Evolutionary conservation across 202 grass and related monocot genomes (phyloP), one percentile per base, ranked within the genome.

Genomic region (Panicum hallii): DNA sequence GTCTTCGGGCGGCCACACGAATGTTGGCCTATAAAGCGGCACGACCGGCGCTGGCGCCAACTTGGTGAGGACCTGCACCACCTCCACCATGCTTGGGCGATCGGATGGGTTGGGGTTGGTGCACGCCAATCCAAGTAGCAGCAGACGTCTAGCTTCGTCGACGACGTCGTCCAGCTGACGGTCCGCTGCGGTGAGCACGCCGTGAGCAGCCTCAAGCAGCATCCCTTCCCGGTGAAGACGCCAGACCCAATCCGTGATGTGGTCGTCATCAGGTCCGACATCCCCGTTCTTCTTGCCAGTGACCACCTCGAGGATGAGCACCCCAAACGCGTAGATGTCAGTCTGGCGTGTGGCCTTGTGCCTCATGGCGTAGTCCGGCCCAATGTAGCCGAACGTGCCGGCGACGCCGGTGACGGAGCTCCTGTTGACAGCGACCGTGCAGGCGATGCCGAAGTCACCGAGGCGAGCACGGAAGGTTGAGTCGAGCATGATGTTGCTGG

Each of bases 401-500:
- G 63, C 63, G 7, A 66, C 17, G 62, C 62, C 62, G 0, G 62
- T 38, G 62, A 65, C 30, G 32, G 32, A 66, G 34, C 63, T 66
- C 32, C 14, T 17, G 32, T 66, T 19, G 0, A 3, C 1, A 0
- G 63, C 32, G 13, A 66, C 63, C 0, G 63, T 9, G 14, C 32
- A 66, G 63, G 62, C 62, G 14, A 65, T 65, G 62, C 62, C 62
- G 6, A 66, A 66, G 34, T 66, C 63, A 14, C 63, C 63, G 63
- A 66, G 63, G 12, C 63, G 32, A 32, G 63, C 63, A 9, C 14
- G 15, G 15, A 66, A 66, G 32, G 36, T 16, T 3, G 63, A 66
- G 63, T 66, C 30, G 63, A 66, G 63, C 63, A 66, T 66, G 63
- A 66, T 41, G 63, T 66, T 66, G 63, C 63, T 66, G 34, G 63